Evolutionary conservation across 1,139 yeast genomes (phyloP), one percentile per base, ranked within the genome.

Genomic region (Geotrichum carabidarum): DNA sequence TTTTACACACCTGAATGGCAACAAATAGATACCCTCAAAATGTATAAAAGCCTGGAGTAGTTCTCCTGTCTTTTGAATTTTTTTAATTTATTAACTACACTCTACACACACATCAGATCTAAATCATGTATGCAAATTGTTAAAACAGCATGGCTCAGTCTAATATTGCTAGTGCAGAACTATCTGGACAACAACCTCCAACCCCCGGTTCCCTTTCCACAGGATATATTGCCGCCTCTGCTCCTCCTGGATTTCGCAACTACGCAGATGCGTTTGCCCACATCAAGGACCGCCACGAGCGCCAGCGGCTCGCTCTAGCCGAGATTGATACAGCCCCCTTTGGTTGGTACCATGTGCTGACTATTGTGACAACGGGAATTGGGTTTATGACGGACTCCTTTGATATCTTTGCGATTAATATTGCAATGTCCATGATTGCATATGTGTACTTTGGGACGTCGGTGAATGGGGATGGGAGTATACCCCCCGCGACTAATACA

Each of bases 371-470:
- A 70, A 96, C 95, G 37, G 96, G 96, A 77, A 95, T 88, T 61
- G 96, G 96, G 70, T 89, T 89, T 80, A 73, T 89, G 74, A 88
- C 95, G 27, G 96, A 89, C 74, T 84, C 96, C 55, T 89, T 88
- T 72, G 96, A 89, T 76, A 86, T 89, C 64, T 88, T 89, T 65
- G 93, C 96, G 63, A 88, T 89, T 65, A 86, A 86, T 72, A 76
- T 89, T 74, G 91, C 88, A 69, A 73, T 86, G 50, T 67, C 88
- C 51, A 60, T 64, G 59, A 51, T 64, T 53, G 60, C 62, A n/a
- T 81, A 83, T 65, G 95, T 84, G 55, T 86, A 71, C 76, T 87
- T 93, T 91, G 74, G 72, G 30, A 37, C 58, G 34, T 54, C 50
- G 27, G 48, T 54, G 40, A 52, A 58, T 42, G 57, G 63, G 27